Percentiles rank a stretch among this genome's conserved stretches.
These are phyloP conservation scores for Sutorius eximius DNA, from an alignment of 1,284 basidiomycete species.

Conservation along the genomic window DNA sequence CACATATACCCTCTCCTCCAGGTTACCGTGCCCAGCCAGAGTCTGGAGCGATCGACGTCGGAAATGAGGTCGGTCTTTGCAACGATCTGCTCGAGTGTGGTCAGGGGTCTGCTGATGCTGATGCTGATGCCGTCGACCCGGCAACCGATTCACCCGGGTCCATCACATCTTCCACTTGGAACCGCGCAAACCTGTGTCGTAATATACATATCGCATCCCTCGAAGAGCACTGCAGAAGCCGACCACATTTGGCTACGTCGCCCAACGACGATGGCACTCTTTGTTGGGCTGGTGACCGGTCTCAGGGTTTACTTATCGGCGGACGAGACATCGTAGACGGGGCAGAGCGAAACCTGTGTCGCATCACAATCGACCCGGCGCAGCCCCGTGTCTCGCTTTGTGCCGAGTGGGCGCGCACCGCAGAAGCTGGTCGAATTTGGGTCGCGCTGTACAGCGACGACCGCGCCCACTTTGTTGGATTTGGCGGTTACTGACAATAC, in stretches of 20 bases:
- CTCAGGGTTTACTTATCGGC: no score
- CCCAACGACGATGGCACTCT: background rate
- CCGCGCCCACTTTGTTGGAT: no score
- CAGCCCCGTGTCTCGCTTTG: background rate
- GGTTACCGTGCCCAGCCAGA: background rate
- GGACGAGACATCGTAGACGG: no score
- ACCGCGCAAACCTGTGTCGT: background rate
- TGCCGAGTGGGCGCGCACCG: no score
- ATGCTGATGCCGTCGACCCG: background rate
- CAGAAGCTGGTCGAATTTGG: no score
- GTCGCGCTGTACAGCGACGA: no score
- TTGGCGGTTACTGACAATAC: no score
- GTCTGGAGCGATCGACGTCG: background rate
- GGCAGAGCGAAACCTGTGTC: background rate
- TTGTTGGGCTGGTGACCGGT: background rate
- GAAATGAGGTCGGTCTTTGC: background rate
- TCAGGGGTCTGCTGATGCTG: no score
- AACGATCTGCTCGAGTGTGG: background rate
- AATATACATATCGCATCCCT: background rate
- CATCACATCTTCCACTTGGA: background rate
- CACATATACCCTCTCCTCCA: background rate
- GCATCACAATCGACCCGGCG: background rate
- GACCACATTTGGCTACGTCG: background rate
- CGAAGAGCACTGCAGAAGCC: background rate
- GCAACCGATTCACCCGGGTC: background rate